phyloP scores from a whole-genome alignment of 805 yeast species.

The Zygoascus biomembranicola region DNA sequence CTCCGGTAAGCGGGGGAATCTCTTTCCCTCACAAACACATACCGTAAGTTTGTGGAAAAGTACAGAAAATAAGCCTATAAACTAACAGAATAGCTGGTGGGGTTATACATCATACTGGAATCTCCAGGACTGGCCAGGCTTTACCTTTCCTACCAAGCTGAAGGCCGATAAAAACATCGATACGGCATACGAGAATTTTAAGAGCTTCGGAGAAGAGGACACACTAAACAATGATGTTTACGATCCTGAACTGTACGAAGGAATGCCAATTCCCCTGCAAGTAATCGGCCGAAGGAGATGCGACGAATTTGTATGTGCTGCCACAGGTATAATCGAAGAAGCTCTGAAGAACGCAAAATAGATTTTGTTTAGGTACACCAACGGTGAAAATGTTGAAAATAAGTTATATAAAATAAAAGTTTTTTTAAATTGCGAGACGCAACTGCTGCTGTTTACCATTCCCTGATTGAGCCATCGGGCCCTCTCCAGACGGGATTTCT shows the following conservation, averaged over 20 bases:
- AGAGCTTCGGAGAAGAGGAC: neutral
- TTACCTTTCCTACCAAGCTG: constrained; percentile 8
- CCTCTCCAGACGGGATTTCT: constrained; percentile 25
- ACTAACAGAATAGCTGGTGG: constrained; percentile 2
- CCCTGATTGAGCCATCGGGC: constrained; percentile 23
- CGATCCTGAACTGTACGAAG: constrained; percentile 39
- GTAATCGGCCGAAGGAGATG: constrained; percentile 45
- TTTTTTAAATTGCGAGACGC: too few relatives aligned
- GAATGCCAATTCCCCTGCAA: constrained; percentile 51
- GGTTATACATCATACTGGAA: constrained; percentile 11
- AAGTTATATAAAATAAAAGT: too few relatives aligned
- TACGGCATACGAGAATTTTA: neutral
- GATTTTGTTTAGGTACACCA: too few relatives aligned
- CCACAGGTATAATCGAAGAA: neutral
- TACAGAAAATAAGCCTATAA: too few relatives aligned
- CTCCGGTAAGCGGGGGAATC: constrained; percentile 43
- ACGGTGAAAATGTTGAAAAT: too few relatives aligned
- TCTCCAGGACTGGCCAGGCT: constrained; percentile 8
- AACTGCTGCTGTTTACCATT: constrained; percentile 16
- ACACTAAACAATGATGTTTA: constrained; percentile 14
- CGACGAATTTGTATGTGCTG: constrained; percentile 36
- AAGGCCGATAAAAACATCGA: constrained; percentile 2
- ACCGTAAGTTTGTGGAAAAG: constrained; percentile 21
- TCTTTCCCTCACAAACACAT: constrained; percentile 59
- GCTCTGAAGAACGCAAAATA: neutral